Conservation (phyloP, 2,329 filamentous ascomycete genomes). For the Geosmithia flava region DNA sequence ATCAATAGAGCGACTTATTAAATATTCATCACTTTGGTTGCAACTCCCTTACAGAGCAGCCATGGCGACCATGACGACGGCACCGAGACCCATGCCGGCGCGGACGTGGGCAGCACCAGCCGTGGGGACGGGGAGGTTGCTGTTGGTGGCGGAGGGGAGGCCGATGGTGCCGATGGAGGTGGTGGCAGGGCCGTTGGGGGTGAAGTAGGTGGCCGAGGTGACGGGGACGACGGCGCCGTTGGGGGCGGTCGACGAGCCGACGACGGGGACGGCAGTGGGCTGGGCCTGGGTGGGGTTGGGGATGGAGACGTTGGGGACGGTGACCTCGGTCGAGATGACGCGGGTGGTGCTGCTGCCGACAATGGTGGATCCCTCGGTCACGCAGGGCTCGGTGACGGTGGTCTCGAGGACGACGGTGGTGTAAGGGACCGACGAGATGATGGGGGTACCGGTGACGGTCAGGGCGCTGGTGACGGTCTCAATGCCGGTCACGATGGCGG, state of each 20-base stretch:
- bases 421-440: conserved; percentile 32
- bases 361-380: conserved; percentile 33
- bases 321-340: conserved; percentile 36
- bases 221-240: conserved; percentile 6
- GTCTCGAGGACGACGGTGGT: conserved; percentile 38
- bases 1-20: too few species aligned
- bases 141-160: conserved; percentile 6
- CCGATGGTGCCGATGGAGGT: conserved; percentile 9
- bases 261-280: conserved; percentile 27
- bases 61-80: conserved; percentile 29
- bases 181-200: conserved; percentile 7
- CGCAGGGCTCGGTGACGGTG: conserved; percentile 36
- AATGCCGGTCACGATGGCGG: conserved; percentile 70
- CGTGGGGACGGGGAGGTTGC: conserved; percentile 10
- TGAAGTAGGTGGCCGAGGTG: conserved; percentile 10
- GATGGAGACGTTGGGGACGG: conserved; percentile 37
- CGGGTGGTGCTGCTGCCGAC: conserved; percentile 31
- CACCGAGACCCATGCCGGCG: conserved; percentile 31
- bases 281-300: conserved; percentile 1
- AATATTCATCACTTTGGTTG: too few species aligned
- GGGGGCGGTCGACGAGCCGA: conserved; percentile 26
- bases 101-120: conserved; percentile 24
- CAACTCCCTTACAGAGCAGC: conserved; percentile 30
- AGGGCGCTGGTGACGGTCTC: conserved; percentile 51
- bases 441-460: conserved; percentile 38